These are phyloP conservation scores for Cylindrotheca closterium DNA, from an alignment of 108 stramenopile species.

Conservation along the genomic window DNA sequence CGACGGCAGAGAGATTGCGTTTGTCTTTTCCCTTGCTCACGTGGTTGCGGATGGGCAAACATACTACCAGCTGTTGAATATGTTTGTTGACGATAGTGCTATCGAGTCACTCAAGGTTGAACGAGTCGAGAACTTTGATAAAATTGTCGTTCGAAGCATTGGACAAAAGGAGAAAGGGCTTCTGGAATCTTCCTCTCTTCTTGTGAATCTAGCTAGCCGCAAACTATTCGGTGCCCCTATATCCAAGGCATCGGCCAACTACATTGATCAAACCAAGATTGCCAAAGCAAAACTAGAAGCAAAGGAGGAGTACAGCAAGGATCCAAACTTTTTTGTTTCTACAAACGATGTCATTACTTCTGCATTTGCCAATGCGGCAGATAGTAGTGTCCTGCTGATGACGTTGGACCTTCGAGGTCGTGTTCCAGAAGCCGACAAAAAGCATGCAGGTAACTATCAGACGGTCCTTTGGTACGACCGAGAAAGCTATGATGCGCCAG, in stretches of 20 bases:
- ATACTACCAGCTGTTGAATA: neutral
- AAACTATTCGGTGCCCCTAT: neutral
- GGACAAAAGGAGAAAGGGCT: neutral
- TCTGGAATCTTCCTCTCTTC: neutral
- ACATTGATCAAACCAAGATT: neutral
- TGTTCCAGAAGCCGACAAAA: neutral
- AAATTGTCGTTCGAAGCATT: neutral
- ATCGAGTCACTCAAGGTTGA: neutral
- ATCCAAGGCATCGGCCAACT: neutral
- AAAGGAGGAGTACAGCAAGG: neutral
- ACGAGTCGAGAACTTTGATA: neutral
- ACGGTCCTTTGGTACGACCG: neutral
- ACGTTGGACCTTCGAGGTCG: neutral
- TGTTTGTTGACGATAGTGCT: neutral
- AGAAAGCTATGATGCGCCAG: neutral
- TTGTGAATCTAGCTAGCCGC: neutral
- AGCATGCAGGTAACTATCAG: neutral
- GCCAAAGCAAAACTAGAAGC: neutral
- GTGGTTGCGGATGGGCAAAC: neutral
- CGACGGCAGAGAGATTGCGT: neutral
- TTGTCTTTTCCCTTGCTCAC: neutral
- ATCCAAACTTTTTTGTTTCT: constrained; percentile 1
- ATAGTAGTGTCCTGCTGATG: neutral
- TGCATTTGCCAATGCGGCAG: neutral
- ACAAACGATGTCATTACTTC: neutral